Percentiles rank a stretch among this genome's conserved stretches.
Conservation (phyloP, 768 basidiomycete species). For the Lactarius pseudohatsudake region DNA sequence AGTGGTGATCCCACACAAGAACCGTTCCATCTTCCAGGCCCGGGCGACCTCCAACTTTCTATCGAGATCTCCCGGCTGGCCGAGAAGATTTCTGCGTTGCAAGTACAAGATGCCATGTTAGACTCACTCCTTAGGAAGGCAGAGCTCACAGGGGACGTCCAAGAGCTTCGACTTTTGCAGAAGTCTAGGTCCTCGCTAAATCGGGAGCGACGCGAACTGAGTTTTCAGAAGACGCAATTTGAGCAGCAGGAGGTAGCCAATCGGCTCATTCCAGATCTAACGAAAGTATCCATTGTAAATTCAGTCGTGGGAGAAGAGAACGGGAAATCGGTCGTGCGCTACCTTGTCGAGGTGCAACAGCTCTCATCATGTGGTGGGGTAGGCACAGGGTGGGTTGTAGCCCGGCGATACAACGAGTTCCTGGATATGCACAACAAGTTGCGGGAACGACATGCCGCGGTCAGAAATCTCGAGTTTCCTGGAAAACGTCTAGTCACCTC, state of each 20-base stretch:
- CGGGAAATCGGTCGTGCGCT: constrained; percentile 88
- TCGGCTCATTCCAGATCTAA: constrained; percentile 78
- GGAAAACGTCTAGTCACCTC: constrained; percentile 88
- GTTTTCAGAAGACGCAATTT: constrained; percentile 90
- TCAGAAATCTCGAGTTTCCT: constrained; percentile 82
- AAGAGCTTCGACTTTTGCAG: constrained; percentile 78
- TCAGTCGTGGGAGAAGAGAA: constrained; percentile 80
- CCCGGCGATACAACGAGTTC: constrained; percentile 94
- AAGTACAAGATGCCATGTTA: constrained; percentile 80
- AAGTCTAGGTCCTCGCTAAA: constrained; percentile 81
- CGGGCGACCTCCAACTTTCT: constrained; percentile 86
- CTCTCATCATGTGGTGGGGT: constrained; percentile 75
- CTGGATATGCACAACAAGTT: constrained; percentile 84
- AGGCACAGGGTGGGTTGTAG: constrained; percentile 89
- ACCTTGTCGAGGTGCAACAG: constrained; percentile 91
- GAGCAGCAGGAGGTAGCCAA: constrained; percentile 94
- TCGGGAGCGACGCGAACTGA: constrained; percentile 78
- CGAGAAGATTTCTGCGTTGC: constrained; percentile 71
- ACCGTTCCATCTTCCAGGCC: constrained; percentile 75
- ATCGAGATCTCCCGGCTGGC: constrained; percentile 80
- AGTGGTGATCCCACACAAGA: constrained; percentile 43
- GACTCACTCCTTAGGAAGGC: constrained; percentile 91
- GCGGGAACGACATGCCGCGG: constrained; percentile 67
- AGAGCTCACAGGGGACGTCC: constrained; percentile 86
- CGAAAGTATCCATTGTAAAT: constrained; percentile 80